phyloP scores from a whole-genome alignment of 192 early-diverging fungal species.

The Backusella mclennaniae region DNA sequence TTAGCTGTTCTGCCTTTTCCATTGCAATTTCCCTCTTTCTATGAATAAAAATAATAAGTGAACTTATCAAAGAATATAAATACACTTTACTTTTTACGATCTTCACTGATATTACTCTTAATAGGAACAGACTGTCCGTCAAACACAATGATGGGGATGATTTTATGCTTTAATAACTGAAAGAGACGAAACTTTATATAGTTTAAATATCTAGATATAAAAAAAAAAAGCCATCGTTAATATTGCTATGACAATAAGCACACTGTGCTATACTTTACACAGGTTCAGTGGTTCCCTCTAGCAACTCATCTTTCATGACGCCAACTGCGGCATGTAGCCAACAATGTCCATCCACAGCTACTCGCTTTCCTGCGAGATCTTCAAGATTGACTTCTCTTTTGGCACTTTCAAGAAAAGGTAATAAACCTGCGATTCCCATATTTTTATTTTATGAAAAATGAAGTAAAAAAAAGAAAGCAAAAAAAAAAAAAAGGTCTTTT shows the following conservation, averaged over 20 bases:
- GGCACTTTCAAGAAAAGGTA: slow-evolving; percentile 80
- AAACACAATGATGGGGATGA: slow-evolving; percentile 90
- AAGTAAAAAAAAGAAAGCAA: not conserved
- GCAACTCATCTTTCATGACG: slow-evolving; percentile 79
- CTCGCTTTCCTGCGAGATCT: slow-evolving; percentile 66
- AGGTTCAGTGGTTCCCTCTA: slow-evolving; percentile 61
- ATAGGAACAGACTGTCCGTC: slow-evolving; percentile 91
- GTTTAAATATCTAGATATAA: slow-evolving; percentile 66
- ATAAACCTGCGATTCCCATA: slow-evolving; percentile 93
- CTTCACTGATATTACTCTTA: slow-evolving; percentile 74
- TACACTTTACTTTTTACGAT: slow-evolving; percentile 37
- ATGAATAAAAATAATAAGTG: not conserved
- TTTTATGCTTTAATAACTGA: slow-evolving; percentile 67
- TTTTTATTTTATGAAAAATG: not conserved
- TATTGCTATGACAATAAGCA: not conserved
- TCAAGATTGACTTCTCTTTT: slow-evolving; percentile 66
- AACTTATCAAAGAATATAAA: not conserved
- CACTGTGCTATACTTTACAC: slow-evolving; percentile 44
- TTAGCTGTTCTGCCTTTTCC: not conserved
- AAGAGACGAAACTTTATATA: slow-evolving; percentile 78
- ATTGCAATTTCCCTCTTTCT: not conserved
- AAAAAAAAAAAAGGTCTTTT: not conserved
- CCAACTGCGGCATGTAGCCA: slow-evolving; percentile 94
- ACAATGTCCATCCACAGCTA: slow-evolving; percentile 93
- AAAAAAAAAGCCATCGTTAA: not conserved